Evolutionary conservation across 2,329 filamentous ascomycete genomes (phyloP).

Genomic region (Fusarium sp.): DNA sequence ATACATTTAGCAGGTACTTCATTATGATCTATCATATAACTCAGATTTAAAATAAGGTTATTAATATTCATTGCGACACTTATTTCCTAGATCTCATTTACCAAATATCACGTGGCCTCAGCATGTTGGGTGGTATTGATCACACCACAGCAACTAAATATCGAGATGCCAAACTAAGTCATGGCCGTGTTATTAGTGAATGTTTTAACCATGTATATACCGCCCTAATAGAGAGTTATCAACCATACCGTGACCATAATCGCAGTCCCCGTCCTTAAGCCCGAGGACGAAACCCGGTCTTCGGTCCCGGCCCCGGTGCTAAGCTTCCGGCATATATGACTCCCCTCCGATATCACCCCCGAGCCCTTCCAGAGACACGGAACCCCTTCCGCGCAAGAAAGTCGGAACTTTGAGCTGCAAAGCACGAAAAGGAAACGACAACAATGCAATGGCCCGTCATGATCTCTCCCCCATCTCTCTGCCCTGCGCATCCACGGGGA

Average conservation of each 20-base stretch:
- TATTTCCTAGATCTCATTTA: constrained; percentile 5
- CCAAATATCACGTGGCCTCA: not conserved
- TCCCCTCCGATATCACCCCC: constrained; percentile 10
- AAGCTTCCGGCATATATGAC: not conserved
- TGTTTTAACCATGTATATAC: not conserved
- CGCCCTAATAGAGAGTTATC: not conserved
- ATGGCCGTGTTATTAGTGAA: not conserved
- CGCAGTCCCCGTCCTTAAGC: not conserved
- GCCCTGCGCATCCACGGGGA: constrained; percentile 32
- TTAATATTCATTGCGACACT: not conserved
- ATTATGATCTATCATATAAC: not conserved
- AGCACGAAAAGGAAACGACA: not conserved
- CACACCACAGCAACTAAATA: not conserved
- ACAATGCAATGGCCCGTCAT: constrained; percentile 14
- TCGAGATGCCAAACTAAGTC: not conserved
- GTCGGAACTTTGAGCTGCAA: not conserved
- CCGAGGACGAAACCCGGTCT: constrained; percentile 25
- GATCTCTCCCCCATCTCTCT: constrained; percentile 22
- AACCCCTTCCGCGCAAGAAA: not conserved
- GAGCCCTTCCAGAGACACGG: not conserved
- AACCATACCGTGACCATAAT: not conserved
- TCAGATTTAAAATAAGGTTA: not conserved
- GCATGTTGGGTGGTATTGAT: not conserved
- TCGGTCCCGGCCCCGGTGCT: constrained; percentile 19
- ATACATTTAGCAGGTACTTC: not conserved